Conservation (phyloP, 352 stramenopile species). For the Phytophthora hybrid region DNA sequence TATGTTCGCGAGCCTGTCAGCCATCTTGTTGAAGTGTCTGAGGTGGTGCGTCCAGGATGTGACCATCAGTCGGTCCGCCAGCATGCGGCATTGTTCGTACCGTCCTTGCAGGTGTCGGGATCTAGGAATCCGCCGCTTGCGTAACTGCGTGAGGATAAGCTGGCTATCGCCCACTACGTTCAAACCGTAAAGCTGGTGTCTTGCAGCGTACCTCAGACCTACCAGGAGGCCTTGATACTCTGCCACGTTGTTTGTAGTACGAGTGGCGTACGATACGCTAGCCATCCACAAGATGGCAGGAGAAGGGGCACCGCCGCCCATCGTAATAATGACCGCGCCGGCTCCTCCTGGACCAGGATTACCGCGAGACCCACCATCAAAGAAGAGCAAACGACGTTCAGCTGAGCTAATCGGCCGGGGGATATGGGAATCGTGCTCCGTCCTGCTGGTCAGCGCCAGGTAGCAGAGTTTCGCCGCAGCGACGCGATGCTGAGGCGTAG, state of each 20-base stretch:
- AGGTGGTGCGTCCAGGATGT: not conserved
- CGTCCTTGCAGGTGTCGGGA: not conserved
- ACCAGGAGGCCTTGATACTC: not conserved
- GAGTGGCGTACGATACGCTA: not conserved
- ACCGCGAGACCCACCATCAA: not conserved
- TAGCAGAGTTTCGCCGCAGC: not conserved
- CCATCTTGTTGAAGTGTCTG: not conserved
- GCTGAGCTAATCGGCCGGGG: not conserved
- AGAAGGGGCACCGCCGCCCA: not conserved
- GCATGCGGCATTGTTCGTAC: not conserved
- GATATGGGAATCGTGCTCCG: not conserved
- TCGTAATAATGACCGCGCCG: not conserved
- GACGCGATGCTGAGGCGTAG: not conserved
- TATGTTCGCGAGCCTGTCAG: not conserved
- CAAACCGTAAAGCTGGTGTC: not conserved
- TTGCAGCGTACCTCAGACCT: not conserved
- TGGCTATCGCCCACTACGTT: not conserved
- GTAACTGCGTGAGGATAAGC: not conserved
- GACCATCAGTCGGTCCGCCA: not conserved
- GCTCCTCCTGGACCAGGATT: not conserved
- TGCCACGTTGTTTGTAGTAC: not conserved
- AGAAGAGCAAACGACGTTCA: not conserved
- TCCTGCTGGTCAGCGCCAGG: not conserved
- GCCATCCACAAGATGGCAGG: not conserved
- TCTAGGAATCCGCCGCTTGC: not conserved